A percentile compares a stretch with the other conserved stretches of the same genome.
These are phyloP conservation scores for Scheffersomyces spartinae DNA, from an alignment of 805 yeast species.

Conservation along the genomic window DNA sequence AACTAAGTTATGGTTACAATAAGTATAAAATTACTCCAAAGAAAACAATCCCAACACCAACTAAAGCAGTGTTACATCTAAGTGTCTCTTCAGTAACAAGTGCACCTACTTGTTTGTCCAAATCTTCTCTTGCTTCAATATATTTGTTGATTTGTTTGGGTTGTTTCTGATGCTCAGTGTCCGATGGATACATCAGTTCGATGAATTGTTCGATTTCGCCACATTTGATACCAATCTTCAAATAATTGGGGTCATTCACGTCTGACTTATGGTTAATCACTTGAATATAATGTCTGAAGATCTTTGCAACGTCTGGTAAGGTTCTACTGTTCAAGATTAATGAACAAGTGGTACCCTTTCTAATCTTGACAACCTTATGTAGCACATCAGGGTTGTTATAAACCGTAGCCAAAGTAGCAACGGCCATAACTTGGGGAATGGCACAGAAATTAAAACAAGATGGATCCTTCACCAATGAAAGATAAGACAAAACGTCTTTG, in stretches of 20 bases:
- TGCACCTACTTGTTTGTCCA: slow-evolving; percentile 22
- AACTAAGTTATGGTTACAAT: too few species aligned
- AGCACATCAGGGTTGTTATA: slow-evolving; percentile 72
- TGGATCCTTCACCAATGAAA: slow-evolving; percentile 68
- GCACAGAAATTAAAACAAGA: slow-evolving; percentile 87
- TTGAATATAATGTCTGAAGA: slow-evolving; percentile 66
- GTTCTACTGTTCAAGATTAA: slow-evolving; percentile 67
- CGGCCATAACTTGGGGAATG: slow-evolving; percentile 98
- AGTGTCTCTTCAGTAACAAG: slow-evolving; percentile 11
- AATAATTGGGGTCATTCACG: slow-evolving; percentile 77
- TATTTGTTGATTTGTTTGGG: slow-evolving; percentile 27
- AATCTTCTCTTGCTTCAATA: slow-evolving; percentile 23
- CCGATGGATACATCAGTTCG: slow-evolving; percentile 59
- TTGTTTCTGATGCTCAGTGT: slow-evolving; percentile 45
- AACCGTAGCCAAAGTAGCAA: slow-evolving; percentile 81
- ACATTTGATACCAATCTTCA: slow-evolving; percentile 72
- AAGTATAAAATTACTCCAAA: slow-evolving; percentile 4
- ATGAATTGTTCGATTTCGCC: slow-evolving; percentile 85
- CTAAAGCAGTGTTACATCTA: slow-evolving; percentile 9
- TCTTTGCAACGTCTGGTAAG: slow-evolving; percentile 60
- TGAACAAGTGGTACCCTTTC: slow-evolving; percentile 78
- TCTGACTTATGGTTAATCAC: slow-evolving; percentile 68
- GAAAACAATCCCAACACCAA: slow-evolving; percentile 5
- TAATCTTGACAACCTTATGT: slow-evolving; percentile 66
- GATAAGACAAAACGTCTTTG: slow-evolving; percentile 61